phyloP scores from a whole-genome alignment of 768 basidiomycete genomes.

The Hygrocybe punicea region DNA sequence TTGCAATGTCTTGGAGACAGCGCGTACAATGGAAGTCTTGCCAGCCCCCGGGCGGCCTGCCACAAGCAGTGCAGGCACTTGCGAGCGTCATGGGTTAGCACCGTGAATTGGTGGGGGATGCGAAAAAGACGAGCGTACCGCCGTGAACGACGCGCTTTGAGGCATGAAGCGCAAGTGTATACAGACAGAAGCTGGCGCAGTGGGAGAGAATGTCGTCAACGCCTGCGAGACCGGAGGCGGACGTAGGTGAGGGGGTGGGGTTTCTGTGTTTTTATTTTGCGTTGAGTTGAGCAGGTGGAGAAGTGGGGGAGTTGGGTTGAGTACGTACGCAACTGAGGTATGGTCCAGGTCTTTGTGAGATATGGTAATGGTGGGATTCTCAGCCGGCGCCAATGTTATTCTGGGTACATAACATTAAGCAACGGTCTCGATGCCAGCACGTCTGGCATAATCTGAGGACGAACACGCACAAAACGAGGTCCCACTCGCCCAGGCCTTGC shows the following conservation, averaged over 20 bases:
- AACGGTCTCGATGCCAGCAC: not conserved
- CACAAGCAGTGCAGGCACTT: conserved; percentile 69
- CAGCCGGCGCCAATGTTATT: not conserved
- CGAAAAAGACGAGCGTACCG: too few relatives aligned
- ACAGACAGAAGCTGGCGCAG: conserved; percentile 54
- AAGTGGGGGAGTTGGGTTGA: too few relatives aligned
- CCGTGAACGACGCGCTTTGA: conserved; percentile 27
- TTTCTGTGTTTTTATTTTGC: too few relatives aligned
- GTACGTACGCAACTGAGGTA: not conserved
- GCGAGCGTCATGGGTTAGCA: too few relatives aligned
- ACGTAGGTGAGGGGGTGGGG: not conserved
- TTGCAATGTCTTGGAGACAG: conserved; percentile 59
- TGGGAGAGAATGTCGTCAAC: conserved; percentile 59
- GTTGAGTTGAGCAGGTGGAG: too few relatives aligned
- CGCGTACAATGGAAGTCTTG: conserved; percentile 71
- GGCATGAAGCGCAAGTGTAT: conserved; percentile 56
- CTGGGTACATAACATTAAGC: not conserved
- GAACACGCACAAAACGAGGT: conserved; percentile 50
- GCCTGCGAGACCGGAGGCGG: conserved; percentile 49
- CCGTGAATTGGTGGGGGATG: too few relatives aligned
- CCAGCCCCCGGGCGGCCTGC: conserved; percentile 78
- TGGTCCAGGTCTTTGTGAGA: not conserved
- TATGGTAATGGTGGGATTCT: not conserved
- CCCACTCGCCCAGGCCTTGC: conserved; percentile 61
- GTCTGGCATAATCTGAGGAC: not conserved